These are phyloP conservation scores for Hymenoscyphus linearis DNA, from an alignment of 2,329 filamentous ascomycete genomes.

Conservation along the genomic window DNA sequence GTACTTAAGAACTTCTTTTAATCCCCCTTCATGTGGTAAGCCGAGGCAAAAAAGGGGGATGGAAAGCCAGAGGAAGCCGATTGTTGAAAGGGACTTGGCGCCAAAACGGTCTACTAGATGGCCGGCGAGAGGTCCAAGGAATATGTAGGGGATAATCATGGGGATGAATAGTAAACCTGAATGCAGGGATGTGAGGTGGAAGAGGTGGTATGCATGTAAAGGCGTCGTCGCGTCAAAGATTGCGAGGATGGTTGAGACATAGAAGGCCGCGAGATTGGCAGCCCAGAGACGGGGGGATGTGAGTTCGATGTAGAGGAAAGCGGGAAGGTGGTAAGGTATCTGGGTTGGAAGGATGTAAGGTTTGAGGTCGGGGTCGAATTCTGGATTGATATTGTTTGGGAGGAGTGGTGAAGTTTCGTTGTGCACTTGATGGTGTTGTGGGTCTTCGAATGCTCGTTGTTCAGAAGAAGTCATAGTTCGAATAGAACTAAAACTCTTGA, in stretches of 20 bases:
- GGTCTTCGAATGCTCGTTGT: background rate
- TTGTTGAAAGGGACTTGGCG: constrained; percentile 30
- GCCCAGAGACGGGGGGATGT: constrained; percentile 37
- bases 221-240: constrained; percentile 24
- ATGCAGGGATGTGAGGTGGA: constrained; percentile 3
- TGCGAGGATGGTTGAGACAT: constrained; percentile 38
- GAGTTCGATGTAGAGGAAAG: constrained; percentile 43
- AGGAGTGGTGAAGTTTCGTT: constrained; percentile 35
- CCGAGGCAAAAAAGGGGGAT: constrained; percentile 35
- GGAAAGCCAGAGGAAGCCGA: constrained; percentile 27
- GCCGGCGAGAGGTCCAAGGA: constrained; percentile 26
- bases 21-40: constrained; percentile 36
- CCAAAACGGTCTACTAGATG: constrained; percentile 36
- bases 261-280: constrained; percentile 37
- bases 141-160: constrained; percentile 1
- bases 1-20: constrained; percentile 40
- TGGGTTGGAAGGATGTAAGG: constrained; percentile 33
- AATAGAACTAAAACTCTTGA: too few species aligned
- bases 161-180: constrained; percentile 6
- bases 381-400: constrained; percentile 29
- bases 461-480: background rate
- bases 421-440: background rate
- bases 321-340: constrained; percentile 24
- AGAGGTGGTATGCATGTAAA: constrained; percentile 1
- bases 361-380: constrained; percentile 13